Evolutionary conservation across 108 stramenopile genomes (phyloP).

Genomic region (Fragilariopsis cylindrus): DNA sequence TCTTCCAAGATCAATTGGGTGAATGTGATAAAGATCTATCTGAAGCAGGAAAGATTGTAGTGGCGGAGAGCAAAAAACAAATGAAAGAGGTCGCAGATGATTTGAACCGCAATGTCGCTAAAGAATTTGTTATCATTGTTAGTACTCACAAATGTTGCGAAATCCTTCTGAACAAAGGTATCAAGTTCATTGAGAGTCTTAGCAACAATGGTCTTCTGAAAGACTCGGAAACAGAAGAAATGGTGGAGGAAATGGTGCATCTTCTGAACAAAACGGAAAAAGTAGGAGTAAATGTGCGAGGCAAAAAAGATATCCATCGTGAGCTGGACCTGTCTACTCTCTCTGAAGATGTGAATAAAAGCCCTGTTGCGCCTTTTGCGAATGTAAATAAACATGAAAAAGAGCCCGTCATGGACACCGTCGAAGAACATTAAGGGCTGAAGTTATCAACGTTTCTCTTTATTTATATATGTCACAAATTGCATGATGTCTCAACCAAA

Average conservation of each 20-base stretch:
- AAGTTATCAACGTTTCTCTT: no score
- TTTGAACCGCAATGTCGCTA: slow-evolving; percentile 11
- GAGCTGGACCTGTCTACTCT: no score
- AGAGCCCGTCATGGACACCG: no score
- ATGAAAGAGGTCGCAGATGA: slow-evolving; percentile 36
- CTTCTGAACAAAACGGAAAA: slow-evolving; percentile 17
- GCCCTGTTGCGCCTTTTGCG: no score
- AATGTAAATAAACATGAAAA: no score
- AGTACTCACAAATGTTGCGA: slow-evolving; percentile 70
- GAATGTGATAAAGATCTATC: slow-evolving; percentile 33
- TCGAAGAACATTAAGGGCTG: no score
- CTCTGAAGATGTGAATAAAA: no score
- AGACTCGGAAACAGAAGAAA: slow-evolving; percentile 58
- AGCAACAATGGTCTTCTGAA: slow-evolving; percentile 51
- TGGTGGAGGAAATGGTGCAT: slow-evolving; percentile 53
- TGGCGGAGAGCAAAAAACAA: slow-evolving; percentile 55
- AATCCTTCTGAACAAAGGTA: slow-evolving; percentile 52
- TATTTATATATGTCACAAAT: no score
- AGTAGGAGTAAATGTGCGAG: no score
- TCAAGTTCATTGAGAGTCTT: slow-evolving; percentile 47
- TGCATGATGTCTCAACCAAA: no score
- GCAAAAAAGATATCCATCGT: no score
- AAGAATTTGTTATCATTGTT: slow-evolving; percentile 30
- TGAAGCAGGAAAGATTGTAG: slow-evolving; percentile 51
- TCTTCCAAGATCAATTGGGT: slow-evolving; percentile 48